Evolutionary conservation across 2,329 filamentous ascomycete genomes (phyloP).

Genomic region (Coniochaeta sp.): DNA sequence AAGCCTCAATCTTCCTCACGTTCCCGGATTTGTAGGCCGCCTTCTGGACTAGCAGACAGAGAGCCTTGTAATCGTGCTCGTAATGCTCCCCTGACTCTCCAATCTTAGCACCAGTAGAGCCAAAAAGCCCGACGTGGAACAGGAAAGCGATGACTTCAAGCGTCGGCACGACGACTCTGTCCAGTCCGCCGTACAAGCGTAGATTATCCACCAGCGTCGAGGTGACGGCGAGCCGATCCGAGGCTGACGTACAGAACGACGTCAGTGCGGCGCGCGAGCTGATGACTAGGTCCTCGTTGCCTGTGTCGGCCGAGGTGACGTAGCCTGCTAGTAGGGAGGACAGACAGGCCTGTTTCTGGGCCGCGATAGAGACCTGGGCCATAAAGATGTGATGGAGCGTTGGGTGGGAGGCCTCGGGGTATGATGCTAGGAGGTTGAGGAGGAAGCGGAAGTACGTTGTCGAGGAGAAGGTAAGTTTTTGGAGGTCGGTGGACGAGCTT

Average conservation of each 20-base stretch:
- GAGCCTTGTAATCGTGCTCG: slow-evolving; percentile 37
- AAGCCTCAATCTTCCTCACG: slow-evolving; percentile 73
- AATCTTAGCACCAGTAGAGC: slow-evolving; percentile 8
- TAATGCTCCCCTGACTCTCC: slow-evolving; percentile 17
- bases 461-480: slow-evolving; percentile 46
- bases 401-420: not conserved
- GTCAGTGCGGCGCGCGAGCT: slow-evolving; percentile 60
- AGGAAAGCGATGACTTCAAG: slow-evolving; percentile 74
- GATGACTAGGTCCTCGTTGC: slow-evolving; percentile 67
- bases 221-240: slow-evolving; percentile 37
- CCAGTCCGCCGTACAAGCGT: slow-evolving; percentile 35
- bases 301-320: slow-evolving; percentile 68
- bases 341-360: not conserved
- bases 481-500: slow-evolving; percentile 20
- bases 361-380: not conserved
- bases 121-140: slow-evolving; percentile 53
- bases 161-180: slow-evolving; percentile 66
- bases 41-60: slow-evolving; percentile 69
- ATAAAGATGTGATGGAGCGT: not conserved
- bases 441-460: slow-evolving; percentile 50
- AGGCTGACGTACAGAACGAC: slow-evolving; percentile 38
- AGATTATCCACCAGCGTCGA: slow-evolving; percentile 47
- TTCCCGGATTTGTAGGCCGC: slow-evolving; percentile 78
- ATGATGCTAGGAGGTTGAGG: slow-evolving; percentile 34
- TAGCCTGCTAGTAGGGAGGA: slow-evolving; percentile 46